Percentiles rank a stretch among this genome's conserved stretches.
Conservation (phyloP, 1,284 basidiomycete species). For the Somion occarium region DNA sequence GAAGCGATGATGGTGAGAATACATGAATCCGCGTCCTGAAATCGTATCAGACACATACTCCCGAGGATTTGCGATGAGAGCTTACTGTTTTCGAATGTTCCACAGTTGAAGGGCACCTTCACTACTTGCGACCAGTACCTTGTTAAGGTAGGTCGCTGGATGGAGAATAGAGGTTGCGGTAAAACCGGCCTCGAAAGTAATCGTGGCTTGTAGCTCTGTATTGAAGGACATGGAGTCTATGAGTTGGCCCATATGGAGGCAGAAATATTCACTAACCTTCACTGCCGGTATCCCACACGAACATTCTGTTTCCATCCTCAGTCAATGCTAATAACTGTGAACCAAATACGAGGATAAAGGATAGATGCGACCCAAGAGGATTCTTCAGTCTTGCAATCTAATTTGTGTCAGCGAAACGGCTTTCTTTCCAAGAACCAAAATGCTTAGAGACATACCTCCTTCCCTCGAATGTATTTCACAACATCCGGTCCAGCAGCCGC, state of each 20-base stretch:
- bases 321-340: constrained; percentile 76
- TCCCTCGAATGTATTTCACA: constrained; percentile 83
- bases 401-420: not conserved
- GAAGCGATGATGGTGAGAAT: constrained; percentile 47
- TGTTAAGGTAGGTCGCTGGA: constrained; percentile 97
- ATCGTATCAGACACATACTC: not conserved
- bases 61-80: constrained; percentile 15
- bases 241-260: not conserved
- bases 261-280: constrained; percentile 41
- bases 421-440: constrained; percentile 8
- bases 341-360: constrained; percentile 74
- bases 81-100: constrained; percentile 85
- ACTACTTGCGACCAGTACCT: constrained; percentile 81
- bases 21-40: constrained; percentile 63
- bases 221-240: not conserved
- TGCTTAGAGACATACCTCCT: constrained; percentile 54
- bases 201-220: constrained; percentile 53
- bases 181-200: constrained; percentile 78
- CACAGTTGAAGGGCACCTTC: constrained; percentile 89
- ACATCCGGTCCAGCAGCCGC: constrained; percentile 67
- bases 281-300: constrained; percentile 73
- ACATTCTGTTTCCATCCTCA: constrained; percentile 75
- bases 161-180: constrained; percentile 84
- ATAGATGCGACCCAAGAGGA: constrained; percentile 55
- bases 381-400: constrained; percentile 55